Evolutionary conservation across 2,329 filamentous ascomycete genomes (phyloP).

Genomic region (Paracamarosporium sp.): DNA sequence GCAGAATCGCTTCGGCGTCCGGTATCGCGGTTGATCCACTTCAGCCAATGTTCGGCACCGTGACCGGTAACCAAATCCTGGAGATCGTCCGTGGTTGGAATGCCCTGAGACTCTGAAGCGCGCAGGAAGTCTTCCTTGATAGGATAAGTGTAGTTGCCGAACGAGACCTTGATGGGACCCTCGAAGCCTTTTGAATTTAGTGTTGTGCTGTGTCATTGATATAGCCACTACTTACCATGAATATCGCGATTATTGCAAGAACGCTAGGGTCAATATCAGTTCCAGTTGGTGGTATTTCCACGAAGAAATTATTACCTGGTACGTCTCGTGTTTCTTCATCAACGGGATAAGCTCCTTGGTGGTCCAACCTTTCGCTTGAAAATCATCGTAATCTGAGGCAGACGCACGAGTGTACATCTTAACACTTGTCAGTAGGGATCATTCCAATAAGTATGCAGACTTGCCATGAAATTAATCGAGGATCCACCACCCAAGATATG

Average conservation of each 20-base stretch:
- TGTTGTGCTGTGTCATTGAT: too few species aligned
- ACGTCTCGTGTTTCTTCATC: slow-evolving; percentile 83
- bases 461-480: slow-evolving; percentile 79
- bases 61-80: slow-evolving; percentile 73
- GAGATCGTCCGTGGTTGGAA: slow-evolving; percentile 76
- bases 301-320: slow-evolving; percentile 55
- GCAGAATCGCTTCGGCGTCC: slow-evolving; percentile 79
- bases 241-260: slow-evolving; percentile 63
- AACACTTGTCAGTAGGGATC: slow-evolving; percentile 3
- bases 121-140: slow-evolving; percentile 83
- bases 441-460: background rate
- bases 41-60: slow-evolving; percentile 82
- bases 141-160: slow-evolving; percentile 79
- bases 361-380: slow-evolving; percentile 79
- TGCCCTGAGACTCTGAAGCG: slow-evolving; percentile 74
- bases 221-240: too few species aligned
- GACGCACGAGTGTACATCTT: slow-evolving; percentile 77
- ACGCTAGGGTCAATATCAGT: slow-evolving; percentile 21
- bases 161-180: slow-evolving; percentile 82
- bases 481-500: slow-evolving; percentile 75
- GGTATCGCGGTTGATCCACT: slow-evolving; percentile 78
- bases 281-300: background rate
- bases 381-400: slow-evolving; percentile 78
- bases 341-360: slow-evolving; percentile 77
- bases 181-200: too few species aligned